Conservation (phyloP, 306 rosid species). For the Canavalia gladiata region DNA sequence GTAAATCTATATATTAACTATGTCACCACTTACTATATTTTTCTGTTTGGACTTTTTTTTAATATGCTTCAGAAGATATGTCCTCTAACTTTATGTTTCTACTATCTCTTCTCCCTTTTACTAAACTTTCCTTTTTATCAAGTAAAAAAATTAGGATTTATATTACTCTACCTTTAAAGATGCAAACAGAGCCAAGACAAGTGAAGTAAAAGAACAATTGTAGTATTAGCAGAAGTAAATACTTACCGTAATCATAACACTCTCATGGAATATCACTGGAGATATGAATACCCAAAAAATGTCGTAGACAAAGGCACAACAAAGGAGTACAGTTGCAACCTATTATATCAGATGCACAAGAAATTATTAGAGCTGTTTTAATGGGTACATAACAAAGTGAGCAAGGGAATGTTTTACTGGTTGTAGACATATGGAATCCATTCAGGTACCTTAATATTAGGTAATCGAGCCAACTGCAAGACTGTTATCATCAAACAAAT, state of each 20-base stretch:
- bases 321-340: conserved; percentile 98
- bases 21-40: background rate
- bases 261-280: conserved; percentile 74
- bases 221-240: conserved; percentile 27
- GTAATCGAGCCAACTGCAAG: conserved; percentile 89
- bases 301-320: conserved; percentile 95
- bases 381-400: conserved; percentile 29
- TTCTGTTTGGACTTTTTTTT: background rate
- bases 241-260: conserved; percentile 93
- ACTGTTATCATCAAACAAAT: conserved; percentile 96
- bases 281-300: conserved; percentile 99
- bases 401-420: conserved; percentile 18
- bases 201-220: conserved; percentile 36
- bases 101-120: conserved; percentile 30
- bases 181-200: conserved; percentile 38
- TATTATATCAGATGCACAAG: conserved; percentile 49
- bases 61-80: conserved; percentile 20
- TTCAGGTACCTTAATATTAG: conserved; percentile 86
- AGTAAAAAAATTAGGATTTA: conserved; percentile 26
- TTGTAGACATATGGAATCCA: conserved; percentile 41
- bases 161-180: conserved; percentile 9
- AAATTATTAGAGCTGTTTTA: conserved; percentile 22
- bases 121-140: background rate
- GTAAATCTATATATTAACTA: background rate
- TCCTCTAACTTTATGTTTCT: conserved; percentile 12